A percentile compares a stretch with the other conserved stretches of the same genome.
Evolutionary conservation across 345 rosid species (phyloP).

Genomic region (Lenwebbia sp.): DNA sequence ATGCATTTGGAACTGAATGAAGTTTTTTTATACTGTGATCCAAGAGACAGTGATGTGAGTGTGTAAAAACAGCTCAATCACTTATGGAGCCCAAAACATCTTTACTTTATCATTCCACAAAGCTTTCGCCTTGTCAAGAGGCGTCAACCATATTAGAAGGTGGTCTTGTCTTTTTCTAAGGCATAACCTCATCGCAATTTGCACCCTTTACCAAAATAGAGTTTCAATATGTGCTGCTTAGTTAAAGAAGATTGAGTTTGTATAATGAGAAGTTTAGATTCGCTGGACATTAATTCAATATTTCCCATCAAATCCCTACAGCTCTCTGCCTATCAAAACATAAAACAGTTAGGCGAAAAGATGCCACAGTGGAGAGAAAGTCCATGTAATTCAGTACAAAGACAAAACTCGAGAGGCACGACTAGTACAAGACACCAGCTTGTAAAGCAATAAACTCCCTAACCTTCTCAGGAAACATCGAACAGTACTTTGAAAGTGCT

Average conservation of each 20-base stretch:
- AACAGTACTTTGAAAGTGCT: slow-evolving; percentile 44
- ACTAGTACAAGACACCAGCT: background rate
- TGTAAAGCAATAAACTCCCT: slow-evolving; percentile 8
- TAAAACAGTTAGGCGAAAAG: background rate
- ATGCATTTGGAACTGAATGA: background rate
- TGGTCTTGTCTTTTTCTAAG: background rate
- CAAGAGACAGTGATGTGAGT: background rate
- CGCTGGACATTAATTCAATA: background rate
- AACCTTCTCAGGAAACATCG: slow-evolving; percentile 84
- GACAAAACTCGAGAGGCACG: background rate
- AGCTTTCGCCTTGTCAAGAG: background rate
- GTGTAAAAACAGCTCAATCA: background rate
- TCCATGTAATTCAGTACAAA: background rate
- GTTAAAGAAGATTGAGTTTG: background rate
- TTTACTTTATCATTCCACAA: background rate
- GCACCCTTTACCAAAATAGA: background rate
- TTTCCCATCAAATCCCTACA: background rate
- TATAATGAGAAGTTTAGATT: background rate
- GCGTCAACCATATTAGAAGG: background rate
- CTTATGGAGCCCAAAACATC: background rate
- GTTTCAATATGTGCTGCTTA: background rate
- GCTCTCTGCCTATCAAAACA: background rate
- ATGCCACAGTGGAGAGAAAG: background rate
- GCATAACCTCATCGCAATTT: background rate
- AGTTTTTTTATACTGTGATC: background rate